Conservation (phyloP, 1,284 basidiomycete genomes). For the Ustilago lituana region DNA sequence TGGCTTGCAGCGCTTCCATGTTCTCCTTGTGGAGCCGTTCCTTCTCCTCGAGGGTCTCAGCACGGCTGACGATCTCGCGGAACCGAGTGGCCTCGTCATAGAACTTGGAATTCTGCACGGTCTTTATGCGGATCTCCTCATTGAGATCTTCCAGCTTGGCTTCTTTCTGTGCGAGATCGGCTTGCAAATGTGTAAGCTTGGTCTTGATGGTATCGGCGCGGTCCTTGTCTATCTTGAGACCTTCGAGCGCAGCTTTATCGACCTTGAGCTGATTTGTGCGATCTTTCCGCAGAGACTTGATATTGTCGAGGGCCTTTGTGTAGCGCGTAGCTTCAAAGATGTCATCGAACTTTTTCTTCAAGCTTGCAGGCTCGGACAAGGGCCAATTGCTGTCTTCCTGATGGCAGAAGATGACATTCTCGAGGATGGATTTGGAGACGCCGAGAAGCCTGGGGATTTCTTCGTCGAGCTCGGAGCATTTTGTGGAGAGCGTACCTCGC, state of each 20-base stretch:
- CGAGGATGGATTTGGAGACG: constrained; percentile 93
- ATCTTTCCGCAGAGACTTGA: constrained; percentile 82
- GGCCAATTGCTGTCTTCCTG: constrained; percentile 99
- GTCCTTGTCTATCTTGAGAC: constrained; percentile 82
- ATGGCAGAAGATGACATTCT: constrained; percentile 99
- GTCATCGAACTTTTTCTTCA: constrained; percentile 99
- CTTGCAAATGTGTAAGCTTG: constrained; percentile 50
- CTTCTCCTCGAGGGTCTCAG: constrained; percentile 76
- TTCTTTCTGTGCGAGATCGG: constrained; percentile 52
- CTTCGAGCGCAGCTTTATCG: constrained; percentile 86
- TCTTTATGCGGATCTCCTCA: constrained; percentile 69
- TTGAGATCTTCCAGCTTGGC: constrained; percentile 55
- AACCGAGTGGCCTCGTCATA: constrained; percentile 86
- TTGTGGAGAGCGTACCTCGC: constrained; percentile 60
- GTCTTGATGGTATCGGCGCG: constrained; percentile 76
- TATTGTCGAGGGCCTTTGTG: constrained; percentile 93
- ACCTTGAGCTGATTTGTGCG: constrained; percentile 88
- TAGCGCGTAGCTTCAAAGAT: constrained; percentile 91
- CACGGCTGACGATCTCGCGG: constrained; percentile 80
- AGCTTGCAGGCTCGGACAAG: constrained; percentile 83
- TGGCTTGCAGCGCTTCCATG: constrained; percentile 72
- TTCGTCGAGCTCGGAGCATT: constrained; percentile 80
- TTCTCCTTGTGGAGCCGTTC: constrained; percentile 76
- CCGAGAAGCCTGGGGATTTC: constrained; percentile 87
- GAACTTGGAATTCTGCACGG: constrained; percentile 80